Base-by-base conservation (phyloP, 2,329 filamentous ascomycete species). In the Gremmenia infestans region DNA sequence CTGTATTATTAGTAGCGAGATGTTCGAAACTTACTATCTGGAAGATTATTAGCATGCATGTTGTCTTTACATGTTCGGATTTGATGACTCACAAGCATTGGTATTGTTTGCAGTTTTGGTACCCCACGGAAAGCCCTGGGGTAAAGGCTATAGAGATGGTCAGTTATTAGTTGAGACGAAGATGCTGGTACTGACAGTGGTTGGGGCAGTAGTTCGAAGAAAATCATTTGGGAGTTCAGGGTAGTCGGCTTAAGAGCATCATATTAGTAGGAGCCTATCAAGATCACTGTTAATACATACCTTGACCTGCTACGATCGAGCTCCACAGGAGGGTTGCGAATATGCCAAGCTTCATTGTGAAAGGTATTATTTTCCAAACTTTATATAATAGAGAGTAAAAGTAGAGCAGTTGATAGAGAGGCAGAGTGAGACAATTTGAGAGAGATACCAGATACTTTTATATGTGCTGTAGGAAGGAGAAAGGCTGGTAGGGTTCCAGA, bases 111-210 rank as follows among this genome's bases (percentile, higher is more conserved):
- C 67, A 19, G 72, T 74, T 43, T 70, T 68, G 3, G 63, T 66
- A 35, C 78, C 80, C 81, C 81, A 83, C 4, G 81, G 81, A 48
- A 64, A 74, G 4, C 77, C 77, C 57, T 78, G 72, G 0, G 76
- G 75, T 9, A 77, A 65, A 17, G 78, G 76, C 36, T 62, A 19
- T 17, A 6, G 25, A 17, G 35, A 15, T 35, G 22, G 23, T 42
- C 43, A 48, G 45, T 36, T 14, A 17, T 32, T 8, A n/a, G 12
- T 25, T 22, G 4, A 17, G 37, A 32, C 0, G 32, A 15, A 23
- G 17, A 4, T 8, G 28, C 3, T 39, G 25, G 15, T 22, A 40
- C 48, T 40, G 5, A 50, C 48, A 14, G 48, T 50, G 11, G 25
- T 19, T 36, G 48, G 48, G 22, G 22, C 4, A 14, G 48, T 35